Percentiles rank a stretch among this genome's conserved stretches.
Conservation (phyloP, 352 stramenopile species). For the Thraustotheca clavata region DNA sequence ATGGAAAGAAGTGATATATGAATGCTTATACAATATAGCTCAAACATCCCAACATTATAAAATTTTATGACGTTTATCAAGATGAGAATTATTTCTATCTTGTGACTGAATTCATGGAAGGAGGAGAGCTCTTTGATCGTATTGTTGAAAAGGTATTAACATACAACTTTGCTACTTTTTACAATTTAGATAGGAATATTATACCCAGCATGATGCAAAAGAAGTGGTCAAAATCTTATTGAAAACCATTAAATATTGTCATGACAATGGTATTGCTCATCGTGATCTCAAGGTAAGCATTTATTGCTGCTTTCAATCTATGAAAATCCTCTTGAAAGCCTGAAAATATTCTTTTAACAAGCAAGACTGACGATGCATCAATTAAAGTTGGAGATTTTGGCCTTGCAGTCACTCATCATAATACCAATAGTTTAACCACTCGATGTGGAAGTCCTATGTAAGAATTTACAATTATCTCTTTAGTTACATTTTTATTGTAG, state of each 20-base stretch:
- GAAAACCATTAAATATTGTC: constrained; percentile 78
- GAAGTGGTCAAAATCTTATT: constrained; percentile 33
- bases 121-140: constrained; percentile 85
- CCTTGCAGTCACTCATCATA: constrained; percentile 66
- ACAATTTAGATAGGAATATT: constrained; percentile 7
- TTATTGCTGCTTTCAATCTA: no score
- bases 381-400: constrained; percentile 85
- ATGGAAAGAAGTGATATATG: not conserved
- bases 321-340: constrained; percentile 30
- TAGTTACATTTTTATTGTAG: constrained; percentile 7
- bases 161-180: not conserved
- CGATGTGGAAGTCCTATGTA: constrained; percentile 61
- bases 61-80: constrained; percentile 84
- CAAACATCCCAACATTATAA: constrained; percentile 87
- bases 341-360: constrained; percentile 74
- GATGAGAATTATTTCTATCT: constrained; percentile 85
- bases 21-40: constrained; percentile 29
- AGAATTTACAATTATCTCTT: not conserved
- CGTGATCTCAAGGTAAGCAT: constrained; percentile 48
- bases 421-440: constrained; percentile 49
- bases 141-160: constrained; percentile 66
- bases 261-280: constrained; percentile 77
- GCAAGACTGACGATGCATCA: constrained; percentile 72
- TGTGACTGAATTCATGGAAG: constrained; percentile 79
- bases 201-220: constrained; percentile 20